Evolutionary conservation across 768 basidiomycete species (phyloP).

Genomic region (Harrya chromipes): DNA sequence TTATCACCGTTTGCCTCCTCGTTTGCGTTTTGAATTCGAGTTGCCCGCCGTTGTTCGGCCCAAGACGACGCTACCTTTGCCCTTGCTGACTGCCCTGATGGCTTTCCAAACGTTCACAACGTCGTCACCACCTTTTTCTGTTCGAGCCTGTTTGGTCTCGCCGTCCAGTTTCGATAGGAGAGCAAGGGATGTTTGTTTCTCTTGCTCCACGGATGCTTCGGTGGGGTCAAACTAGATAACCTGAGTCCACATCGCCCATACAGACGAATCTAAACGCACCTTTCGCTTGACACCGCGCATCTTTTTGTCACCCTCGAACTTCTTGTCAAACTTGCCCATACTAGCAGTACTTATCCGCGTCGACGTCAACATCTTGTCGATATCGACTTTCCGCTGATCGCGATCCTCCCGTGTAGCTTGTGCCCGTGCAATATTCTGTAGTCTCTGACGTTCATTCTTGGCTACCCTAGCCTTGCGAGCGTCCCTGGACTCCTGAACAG

Average conservation of each 20-base stretch:
- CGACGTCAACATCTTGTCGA: slow-evolving; percentile 73
- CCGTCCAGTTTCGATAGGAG: slow-evolving; percentile 78
- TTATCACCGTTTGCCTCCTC: slow-evolving; percentile 28
- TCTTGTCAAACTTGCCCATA: slow-evolving; percentile 92
- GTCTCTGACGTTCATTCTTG: slow-evolving; percentile 80
- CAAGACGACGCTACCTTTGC: slow-evolving; percentile 59
- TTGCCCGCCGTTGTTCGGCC: slow-evolving; percentile 39
- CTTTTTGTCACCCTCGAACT: slow-evolving; percentile 90
- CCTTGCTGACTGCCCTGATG: slow-evolving; percentile 70
- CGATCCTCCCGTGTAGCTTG: slow-evolving; percentile 36
- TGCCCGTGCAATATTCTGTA: slow-evolving; percentile 68
- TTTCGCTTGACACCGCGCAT: slow-evolving; percentile 87
- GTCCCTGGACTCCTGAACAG: slow-evolving; percentile 68
- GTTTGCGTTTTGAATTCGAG: slow-evolving; percentile 20
- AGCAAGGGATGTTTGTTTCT: slow-evolving; percentile 70
- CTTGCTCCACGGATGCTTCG: slow-evolving; percentile 59
- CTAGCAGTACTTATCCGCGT: slow-evolving; percentile 87
- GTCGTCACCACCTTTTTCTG: slow-evolving; percentile 42
- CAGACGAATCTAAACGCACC: slow-evolving; percentile 40
- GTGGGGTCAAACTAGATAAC: slow-evolving; percentile 77
- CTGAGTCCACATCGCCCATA: neutral
- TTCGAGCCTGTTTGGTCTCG: slow-evolving; percentile 52
- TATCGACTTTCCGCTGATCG: slow-evolving; percentile 60
- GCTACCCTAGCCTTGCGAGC: slow-evolving; percentile 76
- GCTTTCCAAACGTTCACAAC: slow-evolving; percentile 89